These are phyloP conservation scores for Mangifera indica DNA, from an alignment of 345 rosid genomes.

Conservation along the genomic window DNA sequence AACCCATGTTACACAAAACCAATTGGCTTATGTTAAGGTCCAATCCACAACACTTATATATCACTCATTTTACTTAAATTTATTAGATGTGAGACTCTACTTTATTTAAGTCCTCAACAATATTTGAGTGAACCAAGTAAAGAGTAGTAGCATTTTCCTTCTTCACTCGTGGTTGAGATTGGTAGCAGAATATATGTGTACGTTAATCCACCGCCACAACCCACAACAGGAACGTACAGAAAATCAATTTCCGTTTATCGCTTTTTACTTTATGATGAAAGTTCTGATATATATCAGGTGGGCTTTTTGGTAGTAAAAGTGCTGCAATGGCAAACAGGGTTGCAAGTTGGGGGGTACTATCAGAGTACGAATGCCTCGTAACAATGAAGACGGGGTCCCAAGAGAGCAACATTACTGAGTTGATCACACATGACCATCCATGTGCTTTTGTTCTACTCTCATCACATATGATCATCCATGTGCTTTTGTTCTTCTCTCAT, in stretches of 20 bases:
- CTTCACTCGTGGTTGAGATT: too few species aligned
- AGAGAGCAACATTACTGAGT: constrained; percentile 26
- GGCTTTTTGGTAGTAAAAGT: neutral
- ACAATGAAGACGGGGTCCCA: constrained; percentile 23
- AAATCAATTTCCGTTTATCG: neutral
- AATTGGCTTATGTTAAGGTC: too few species aligned
- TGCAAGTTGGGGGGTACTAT: constrained; percentile 31
- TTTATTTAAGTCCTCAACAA: too few species aligned
- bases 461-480: constrained; percentile 30
- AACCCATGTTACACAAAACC: too few species aligned
- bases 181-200: too few species aligned
- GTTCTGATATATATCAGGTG: neutral
- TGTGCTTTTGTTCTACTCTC: too few species aligned
- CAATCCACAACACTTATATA: too few species aligned
- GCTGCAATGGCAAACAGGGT: neutral
- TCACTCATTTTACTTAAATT: too few species aligned
- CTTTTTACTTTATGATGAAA: too few species aligned
- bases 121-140: too few species aligned
- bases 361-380: constrained; percentile 29
- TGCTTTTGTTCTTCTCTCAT: constrained; percentile 15
- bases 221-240: neutral
- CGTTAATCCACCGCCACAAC: neutral
- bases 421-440: neutral
- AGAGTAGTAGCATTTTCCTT: too few species aligned
- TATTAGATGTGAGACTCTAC: too few species aligned